Conservation (phyloP, 2,329 filamentous ascomycete species). For the Aaosphaeria arxii region DNA sequence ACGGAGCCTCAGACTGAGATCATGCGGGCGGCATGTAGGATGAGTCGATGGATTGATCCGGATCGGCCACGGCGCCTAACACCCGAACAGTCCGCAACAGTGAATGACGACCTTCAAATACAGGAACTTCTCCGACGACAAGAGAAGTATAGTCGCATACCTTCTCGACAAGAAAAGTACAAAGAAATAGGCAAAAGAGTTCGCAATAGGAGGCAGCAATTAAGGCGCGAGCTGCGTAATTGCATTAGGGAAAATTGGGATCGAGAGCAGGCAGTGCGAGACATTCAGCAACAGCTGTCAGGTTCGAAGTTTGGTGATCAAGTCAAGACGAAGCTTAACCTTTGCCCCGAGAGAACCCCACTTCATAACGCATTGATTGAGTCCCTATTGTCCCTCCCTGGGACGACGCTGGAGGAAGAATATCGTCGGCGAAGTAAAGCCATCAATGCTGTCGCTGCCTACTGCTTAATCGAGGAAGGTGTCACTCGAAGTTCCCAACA, state of each 20-base stretch:
- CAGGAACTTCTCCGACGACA: neutral
- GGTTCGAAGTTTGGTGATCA: neutral
- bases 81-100: conserved; percentile 1
- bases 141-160: neutral
- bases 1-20: neutral
- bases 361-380: neutral
- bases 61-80: neutral
- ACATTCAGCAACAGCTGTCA: conserved; percentile 1
- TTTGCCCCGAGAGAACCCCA: too few species aligned
- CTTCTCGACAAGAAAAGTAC: neutral
- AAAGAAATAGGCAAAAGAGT: neutral
- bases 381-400: neutral
- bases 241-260: conserved; percentile 1
- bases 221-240: neutral
- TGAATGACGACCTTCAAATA: neutral
- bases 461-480: neutral
- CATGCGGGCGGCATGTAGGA: neutral
- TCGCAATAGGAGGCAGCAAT: neutral
- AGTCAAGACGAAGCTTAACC: too few species aligned
- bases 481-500: neutral
- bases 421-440: neutral
- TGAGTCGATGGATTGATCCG: neutral
- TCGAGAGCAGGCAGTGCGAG: conserved; percentile 1
- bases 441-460: neutral
- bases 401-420: neutral